Evolutionary conservation across 2,329 filamentous ascomycete species (phyloP).

Genomic region (Anisogramma anomala): DNA sequence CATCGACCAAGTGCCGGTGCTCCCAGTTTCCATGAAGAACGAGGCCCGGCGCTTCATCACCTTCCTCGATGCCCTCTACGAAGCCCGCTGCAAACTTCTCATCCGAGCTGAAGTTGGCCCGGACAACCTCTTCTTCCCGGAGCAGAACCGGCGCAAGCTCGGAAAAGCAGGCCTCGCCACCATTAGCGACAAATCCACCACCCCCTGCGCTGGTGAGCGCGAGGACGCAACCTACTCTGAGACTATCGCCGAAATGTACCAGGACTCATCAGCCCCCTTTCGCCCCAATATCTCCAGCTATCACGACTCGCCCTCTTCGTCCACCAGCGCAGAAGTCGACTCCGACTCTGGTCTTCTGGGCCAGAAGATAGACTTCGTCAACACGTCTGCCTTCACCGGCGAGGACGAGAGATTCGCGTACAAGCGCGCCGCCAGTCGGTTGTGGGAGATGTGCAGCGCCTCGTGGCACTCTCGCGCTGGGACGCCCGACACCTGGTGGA

Average conservation of each 20-base stretch:
- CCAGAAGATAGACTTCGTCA: slow-evolving; percentile 50
- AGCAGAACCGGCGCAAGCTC: slow-evolving; percentile 25
- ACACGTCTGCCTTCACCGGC: slow-evolving; percentile 56
- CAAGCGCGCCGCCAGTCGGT: slow-evolving; percentile 60
- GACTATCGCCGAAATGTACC: slow-evolving; percentile 62
- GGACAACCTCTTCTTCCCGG: slow-evolving; percentile 69
- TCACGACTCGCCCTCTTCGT: slow-evolving; percentile 24
- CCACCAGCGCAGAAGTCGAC: slow-evolving; percentile 41
- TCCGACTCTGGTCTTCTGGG: slow-evolving; percentile 37
- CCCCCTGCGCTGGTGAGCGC: slow-evolving; percentile 15
- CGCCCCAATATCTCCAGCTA: slow-evolving; percentile 67
- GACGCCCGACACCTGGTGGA: slow-evolving; percentile 47
- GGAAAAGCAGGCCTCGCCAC: neutral
- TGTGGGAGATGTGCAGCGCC: slow-evolving; percentile 71
- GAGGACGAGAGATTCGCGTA: slow-evolving; percentile 77
- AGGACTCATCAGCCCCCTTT: slow-evolving; percentile 66
- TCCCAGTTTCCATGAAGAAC: slow-evolving; percentile 61
- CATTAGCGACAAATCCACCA: slow-evolving; percentile 31
- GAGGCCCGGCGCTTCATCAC: slow-evolving; percentile 73
- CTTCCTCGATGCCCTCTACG: slow-evolving; percentile 68
- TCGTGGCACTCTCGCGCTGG: slow-evolving; percentile 57
- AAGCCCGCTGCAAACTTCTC: slow-evolving; percentile 66
- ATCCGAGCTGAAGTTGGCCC: slow-evolving; percentile 56
- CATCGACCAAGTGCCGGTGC: slow-evolving; percentile 55
- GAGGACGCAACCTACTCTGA: slow-evolving; percentile 50